These are phyloP conservation scores for Syzygium aqueum DNA, from an alignment of 345 rosid genomes.

Conservation along the genomic window DNA sequence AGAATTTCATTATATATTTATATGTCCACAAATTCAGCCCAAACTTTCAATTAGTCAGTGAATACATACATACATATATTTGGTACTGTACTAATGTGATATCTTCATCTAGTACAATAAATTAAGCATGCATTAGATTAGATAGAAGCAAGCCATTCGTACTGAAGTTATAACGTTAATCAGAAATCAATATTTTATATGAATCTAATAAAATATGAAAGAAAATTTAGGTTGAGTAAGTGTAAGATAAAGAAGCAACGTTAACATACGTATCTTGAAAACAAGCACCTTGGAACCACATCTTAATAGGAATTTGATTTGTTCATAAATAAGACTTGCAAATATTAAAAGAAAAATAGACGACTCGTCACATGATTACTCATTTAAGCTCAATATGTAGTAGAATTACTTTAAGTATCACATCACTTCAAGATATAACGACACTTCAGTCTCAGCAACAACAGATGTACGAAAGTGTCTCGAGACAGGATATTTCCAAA, in stretches of 20 bases:
- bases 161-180: accelerated
- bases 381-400: neutral
- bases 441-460: accelerated
- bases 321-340: accelerated
- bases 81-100: neutral
- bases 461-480: neutral
- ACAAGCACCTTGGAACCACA: neutral
- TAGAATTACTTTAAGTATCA: neutral
- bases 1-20: too few relatives aligned
- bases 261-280: neutral
- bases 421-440: neutral
- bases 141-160: neutral
- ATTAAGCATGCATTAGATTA: neutral
- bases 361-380: neutral
- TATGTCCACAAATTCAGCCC: neutral
- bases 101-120: neutral
- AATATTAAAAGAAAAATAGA: neutral
- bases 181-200: neutral
- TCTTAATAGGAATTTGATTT: neutral
- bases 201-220: neutral
- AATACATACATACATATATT: neutral
- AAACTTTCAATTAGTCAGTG: neutral
- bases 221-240: neutral
- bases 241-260: neutral
- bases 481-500: neutral